Conservation (phyloP, 176 grass and related monocot genomes). For the Cenchrus americanus region DNA sequence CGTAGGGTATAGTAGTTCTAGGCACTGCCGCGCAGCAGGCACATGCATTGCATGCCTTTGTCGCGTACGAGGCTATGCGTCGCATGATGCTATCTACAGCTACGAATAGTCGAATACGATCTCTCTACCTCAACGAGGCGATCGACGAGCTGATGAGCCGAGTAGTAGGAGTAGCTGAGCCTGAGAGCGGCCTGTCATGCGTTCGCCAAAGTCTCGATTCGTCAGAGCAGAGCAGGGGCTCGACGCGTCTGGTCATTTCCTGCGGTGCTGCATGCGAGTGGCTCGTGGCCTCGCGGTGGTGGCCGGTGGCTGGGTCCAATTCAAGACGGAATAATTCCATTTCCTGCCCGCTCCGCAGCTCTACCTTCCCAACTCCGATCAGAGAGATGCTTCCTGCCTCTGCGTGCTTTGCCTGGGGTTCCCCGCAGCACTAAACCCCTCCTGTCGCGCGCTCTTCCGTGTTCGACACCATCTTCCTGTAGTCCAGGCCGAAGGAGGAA, state of each 20-base stretch:
- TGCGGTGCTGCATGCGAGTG: no score
- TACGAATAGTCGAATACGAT: background rate
- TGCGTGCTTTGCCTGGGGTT: background rate
- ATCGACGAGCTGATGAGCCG: no score
- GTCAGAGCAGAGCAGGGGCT: background rate
- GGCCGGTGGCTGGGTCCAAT: background rate
- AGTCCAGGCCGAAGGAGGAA: background rate
- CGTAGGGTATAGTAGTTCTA: background rate
- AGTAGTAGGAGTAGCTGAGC: background rate
- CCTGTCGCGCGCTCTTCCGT: background rate
- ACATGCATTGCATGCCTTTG: conserved; percentile 10
- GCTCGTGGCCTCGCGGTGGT: no score
- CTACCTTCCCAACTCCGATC: background rate
- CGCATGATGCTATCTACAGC: conserved; percentile 28
- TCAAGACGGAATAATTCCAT: conserved; percentile 35
- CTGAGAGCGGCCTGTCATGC: background rate
- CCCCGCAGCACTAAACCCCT: background rate
- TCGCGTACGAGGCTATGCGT: conserved; percentile 10
- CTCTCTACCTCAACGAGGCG: background rate
- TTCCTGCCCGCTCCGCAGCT: background rate
- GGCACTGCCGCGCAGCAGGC: background rate
- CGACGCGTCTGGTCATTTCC: background rate
- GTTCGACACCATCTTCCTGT: background rate
- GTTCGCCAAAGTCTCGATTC: background rate
- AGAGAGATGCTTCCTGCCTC: conserved; percentile 35